These are phyloP conservation scores for Pyrenochaeta sp. DNA, from an alignment of 2,329 filamentous ascomycete species.

Conservation along the genomic window DNA sequence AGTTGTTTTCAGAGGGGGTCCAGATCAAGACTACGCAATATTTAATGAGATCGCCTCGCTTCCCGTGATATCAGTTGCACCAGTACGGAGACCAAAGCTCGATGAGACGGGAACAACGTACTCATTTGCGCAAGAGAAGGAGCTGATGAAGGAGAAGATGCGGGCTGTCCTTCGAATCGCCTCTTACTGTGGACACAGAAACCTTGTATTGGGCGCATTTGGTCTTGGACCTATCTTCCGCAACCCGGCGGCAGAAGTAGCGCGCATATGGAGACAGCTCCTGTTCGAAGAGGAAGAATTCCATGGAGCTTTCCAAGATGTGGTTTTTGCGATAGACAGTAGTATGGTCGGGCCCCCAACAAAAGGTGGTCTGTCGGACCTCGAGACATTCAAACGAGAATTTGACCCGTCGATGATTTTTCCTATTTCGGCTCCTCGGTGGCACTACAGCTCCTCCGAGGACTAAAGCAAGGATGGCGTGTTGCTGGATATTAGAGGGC, in stretches of 20 bases:
- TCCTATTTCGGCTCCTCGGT: slow-evolving; percentile 29
- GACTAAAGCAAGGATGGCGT: slow-evolving; percentile 4
- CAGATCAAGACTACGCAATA: slow-evolving; percentile 57
- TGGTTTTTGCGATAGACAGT: slow-evolving; percentile 57
- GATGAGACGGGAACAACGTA: slow-evolving; percentile 72
- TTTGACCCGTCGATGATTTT: slow-evolving; percentile 51
- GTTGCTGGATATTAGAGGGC: background rate
- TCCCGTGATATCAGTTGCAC: slow-evolving; percentile 77
- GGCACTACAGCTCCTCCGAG: slow-evolving; percentile 4
- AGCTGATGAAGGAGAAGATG: slow-evolving; percentile 77
- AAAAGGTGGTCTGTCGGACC: slow-evolving; percentile 47
- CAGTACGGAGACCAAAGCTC: slow-evolving; percentile 76
- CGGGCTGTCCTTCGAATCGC: slow-evolving; percentile 75
- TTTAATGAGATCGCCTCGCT: slow-evolving; percentile 62
- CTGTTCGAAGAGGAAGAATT: slow-evolving; percentile 56
- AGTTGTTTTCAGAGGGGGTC: slow-evolving; percentile 75
- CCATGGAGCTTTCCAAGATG: slow-evolving; percentile 53
- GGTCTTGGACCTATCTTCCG: slow-evolving; percentile 56
- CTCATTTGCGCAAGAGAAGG: slow-evolving; percentile 74
- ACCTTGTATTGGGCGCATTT: slow-evolving; percentile 55
- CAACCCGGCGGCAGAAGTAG: slow-evolving; percentile 55
- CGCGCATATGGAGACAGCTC: slow-evolving; percentile 55
- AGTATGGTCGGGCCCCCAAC: slow-evolving; percentile 38
- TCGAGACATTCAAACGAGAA: slow-evolving; percentile 52
- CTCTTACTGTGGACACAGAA: slow-evolving; percentile 51